Percentiles rank a stretch among this genome's conserved stretches.
phyloP scores from a whole-genome alignment of 2,329 filamentous ascomycete species.

The Aspergillus neoniger region DNA sequence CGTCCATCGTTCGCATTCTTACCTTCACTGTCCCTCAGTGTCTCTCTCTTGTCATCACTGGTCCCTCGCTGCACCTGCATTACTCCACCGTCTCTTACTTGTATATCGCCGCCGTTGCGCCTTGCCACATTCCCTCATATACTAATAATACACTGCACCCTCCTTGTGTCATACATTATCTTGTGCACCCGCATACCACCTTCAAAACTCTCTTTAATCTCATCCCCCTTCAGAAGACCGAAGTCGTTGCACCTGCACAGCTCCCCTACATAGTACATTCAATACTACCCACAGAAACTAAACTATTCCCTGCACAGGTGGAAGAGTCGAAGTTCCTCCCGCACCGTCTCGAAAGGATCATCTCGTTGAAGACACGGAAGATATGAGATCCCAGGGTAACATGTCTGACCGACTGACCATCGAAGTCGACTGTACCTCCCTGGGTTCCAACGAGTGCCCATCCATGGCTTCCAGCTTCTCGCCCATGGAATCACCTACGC shows the following conservation, averaged over 20 bases:
- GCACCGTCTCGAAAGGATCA: conserved; percentile 29
- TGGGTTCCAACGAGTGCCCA: conserved; percentile 43
- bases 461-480: conserved; percentile 45
- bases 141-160: background rate
- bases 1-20: conserved; percentile 14
- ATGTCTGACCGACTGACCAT: conserved; percentile 42
- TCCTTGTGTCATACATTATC: conserved; percentile 11
- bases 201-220: conserved; percentile 5
- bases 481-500: conserved; percentile 43
- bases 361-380: conserved; percentile 34
- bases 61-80: conserved; percentile 1
- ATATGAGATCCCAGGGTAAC: conserved; percentile 42
- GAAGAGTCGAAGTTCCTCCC: conserved; percentile 29
- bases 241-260: background rate
- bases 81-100: conserved; percentile 4
- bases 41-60: conserved; percentile 2
- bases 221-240: conserved; percentile 8
- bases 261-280: background rate
- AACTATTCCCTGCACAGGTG: conserved; percentile 32
- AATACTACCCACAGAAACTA: conserved; percentile 18
- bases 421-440: conserved; percentile 41
- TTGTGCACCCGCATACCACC: conserved; percentile 3
- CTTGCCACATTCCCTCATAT: conserved; percentile 13
- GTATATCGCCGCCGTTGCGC: conserved; percentile 5
- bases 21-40: conserved; percentile 6